Base-by-base conservation (phyloP, 1,284 basidiomycete species). In the Waitea zeae region DNA sequence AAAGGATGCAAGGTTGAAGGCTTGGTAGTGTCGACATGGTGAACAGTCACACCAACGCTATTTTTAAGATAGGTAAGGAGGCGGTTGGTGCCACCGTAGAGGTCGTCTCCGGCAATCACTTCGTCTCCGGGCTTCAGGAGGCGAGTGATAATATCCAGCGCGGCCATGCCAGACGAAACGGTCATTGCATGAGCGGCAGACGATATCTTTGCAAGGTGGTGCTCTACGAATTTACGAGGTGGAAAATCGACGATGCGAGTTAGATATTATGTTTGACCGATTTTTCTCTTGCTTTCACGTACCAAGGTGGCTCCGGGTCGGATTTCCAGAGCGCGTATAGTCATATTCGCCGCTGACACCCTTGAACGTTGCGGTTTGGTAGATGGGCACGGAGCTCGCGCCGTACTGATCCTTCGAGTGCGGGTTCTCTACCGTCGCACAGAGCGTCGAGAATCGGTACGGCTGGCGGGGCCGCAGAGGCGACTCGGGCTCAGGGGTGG, bases 341-440 rank as follows among this genome's bases (percentile, higher is more conserved):
- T 98, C 95, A 52, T 89, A 96, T 46, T 80, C 68, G 34, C 84
- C 86, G 17, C 70, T 70, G 35, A 95, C 62, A 34, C 95, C 95
- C 60, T 98, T 98, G 74, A 99, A 99, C 1, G 95, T 98, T 14
- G 95, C 79, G 1, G 87, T 83, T 62, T 97, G 92, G 59, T 98
- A 98, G 55, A 99, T 97, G 14, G 95, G 95, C 1, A 95, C 83
- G 7, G 80, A 84, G 42, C 83, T 89, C 38, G 88, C 80, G 28
- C 89, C 90, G 53, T 93, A 86, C 59, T 96, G 93, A 58, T 99
- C 95, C 56, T 93, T 90, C 58, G 83, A 81, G 41, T 68, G 67
- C 0, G 67, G 61, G 39, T 64, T 67, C 48, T 97, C 92, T 41
- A 96, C 87, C 3, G 90, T 93, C 15, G 89, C 90, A 46, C 89